These are phyloP conservation scores for Apiospora pterosperma DNA, from an alignment of 2,329 filamentous ascomycete species.

Conservation along the genomic window DNA sequence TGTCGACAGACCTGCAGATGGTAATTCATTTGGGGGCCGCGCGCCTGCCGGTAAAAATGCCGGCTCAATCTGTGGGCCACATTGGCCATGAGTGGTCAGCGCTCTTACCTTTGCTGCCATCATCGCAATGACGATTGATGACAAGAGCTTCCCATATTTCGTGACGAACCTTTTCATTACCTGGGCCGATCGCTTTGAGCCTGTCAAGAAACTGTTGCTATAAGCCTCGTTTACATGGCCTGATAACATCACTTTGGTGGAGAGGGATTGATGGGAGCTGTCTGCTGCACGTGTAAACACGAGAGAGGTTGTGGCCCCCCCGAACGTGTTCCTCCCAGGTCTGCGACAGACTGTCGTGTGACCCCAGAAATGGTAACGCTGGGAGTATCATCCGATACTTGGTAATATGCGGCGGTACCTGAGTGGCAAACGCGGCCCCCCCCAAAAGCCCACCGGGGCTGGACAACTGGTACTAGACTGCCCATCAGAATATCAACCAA, in stretches of 20 bases:
- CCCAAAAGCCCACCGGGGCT: not conserved
- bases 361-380: not conserved
- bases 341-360: not conserved
- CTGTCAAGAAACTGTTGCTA: not conserved
- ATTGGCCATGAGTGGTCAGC: not conserved
- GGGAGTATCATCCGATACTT: conserved; percentile 1
- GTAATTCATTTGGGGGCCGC: not conserved
- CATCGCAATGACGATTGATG: not conserved
- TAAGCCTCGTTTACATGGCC: not conserved
- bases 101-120: not conserved
- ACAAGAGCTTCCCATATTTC: not conserved
- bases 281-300: not conserved
- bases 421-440: not conserved
- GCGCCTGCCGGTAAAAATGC: not conserved
- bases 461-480: not conserved
- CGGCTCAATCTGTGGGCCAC: not conserved
- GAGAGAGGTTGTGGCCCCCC: not conserved
- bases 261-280: not conserved
- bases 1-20: not conserved
- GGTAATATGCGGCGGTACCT: not conserved
- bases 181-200: not conserved
- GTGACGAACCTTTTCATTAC: not conserved
- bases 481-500: not conserved
- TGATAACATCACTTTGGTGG: not conserved
- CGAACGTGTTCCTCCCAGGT: not conserved